Evolutionary conservation across 2,329 filamentous ascomycete genomes (phyloP), one percentile per base, ranked within the genome.

Genomic region (Botrytis cinerea): DNA sequence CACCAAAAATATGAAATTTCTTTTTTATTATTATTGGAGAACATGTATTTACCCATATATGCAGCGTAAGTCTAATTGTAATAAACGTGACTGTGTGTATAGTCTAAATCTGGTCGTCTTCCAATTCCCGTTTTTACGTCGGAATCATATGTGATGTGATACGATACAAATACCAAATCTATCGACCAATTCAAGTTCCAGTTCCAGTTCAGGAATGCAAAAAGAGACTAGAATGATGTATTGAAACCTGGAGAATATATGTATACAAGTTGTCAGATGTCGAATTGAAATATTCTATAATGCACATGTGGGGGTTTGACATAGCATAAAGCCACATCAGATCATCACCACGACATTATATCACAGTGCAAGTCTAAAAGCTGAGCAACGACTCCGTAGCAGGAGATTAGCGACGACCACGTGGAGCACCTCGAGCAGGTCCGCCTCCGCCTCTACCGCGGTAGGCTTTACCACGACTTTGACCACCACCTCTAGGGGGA

Each of bases 361-460:
- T n/a, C 28, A 43, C 32, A 40, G 25, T 40, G 7, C 60, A 38
- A 61, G 60, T 18, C 38, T 20, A 28, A 59, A 4, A 32, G 22
- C 18, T 25, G 22, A 69, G 48, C 66, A 69, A 69, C 10, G 18
- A n/a, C 38, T 43, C 20, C 48, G 7, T 32, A 14, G 22, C 32
- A 45, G 38, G 28, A 35, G 20, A 69, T 69, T 51, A 69, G 46
- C 38, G 66, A 32, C 48, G 66, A 45, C 66, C 66, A 57, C 66
- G 66, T 45, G 66, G 48, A 68, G 66, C 66, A 43, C 66, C 66
- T 40, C 66, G 66, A 69, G 48, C 10, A 69, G 66, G 5, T 57
- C 64, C 64, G 14, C 48, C n/a, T 32, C 66, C 48, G 20, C 66
- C 66, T 35, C 63, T 35, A 48, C 63, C 63, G 6, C 66, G 64